Evolutionary conservation across 73 alveolate species (phyloP).

Genomic region (Tetrahymena malaccensis): DNA sequence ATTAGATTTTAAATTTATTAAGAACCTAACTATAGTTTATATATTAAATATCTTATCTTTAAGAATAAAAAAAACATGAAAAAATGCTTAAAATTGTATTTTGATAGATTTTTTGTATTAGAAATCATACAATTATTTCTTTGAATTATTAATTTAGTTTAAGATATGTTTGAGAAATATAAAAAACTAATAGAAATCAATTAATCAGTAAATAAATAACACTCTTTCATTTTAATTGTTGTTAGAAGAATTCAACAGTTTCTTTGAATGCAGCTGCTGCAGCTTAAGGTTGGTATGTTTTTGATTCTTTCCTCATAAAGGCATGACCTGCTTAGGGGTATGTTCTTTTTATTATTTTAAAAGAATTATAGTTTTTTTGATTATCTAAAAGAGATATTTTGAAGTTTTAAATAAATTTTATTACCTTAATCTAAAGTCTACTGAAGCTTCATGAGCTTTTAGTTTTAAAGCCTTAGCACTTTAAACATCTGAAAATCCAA

Average conservation of each 20-base stretch:
- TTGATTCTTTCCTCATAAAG: neutral
- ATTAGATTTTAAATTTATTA: no score
- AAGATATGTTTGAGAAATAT: no score
- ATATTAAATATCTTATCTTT: no score
- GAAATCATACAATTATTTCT: no score
- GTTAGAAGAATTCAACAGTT: neutral
- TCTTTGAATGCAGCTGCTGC: neutral
- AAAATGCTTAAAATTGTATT: no score
- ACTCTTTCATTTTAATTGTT: neutral
- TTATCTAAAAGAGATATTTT: neutral
- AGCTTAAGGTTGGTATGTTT: neutral
- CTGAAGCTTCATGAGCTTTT: slow-evolving; percentile 2
- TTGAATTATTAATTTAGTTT: no score
- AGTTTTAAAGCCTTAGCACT: slow-evolving; percentile 3
- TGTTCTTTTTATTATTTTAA: neutral
- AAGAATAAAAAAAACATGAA: no score
- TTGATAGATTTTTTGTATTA: no score
- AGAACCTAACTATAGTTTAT: no score
- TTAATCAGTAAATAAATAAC: neutral
- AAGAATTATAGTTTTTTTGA: neutral
- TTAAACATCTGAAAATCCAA: slow-evolving; percentile 17
- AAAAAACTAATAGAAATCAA: no score
- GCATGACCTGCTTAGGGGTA: neutral
- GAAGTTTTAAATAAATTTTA: neutral
- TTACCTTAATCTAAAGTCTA: neutral